These are phyloP conservation scores for Aristolochia californica DNA, from an alignment of 164 flowering plant species.

Conservation along the genomic window DNA sequence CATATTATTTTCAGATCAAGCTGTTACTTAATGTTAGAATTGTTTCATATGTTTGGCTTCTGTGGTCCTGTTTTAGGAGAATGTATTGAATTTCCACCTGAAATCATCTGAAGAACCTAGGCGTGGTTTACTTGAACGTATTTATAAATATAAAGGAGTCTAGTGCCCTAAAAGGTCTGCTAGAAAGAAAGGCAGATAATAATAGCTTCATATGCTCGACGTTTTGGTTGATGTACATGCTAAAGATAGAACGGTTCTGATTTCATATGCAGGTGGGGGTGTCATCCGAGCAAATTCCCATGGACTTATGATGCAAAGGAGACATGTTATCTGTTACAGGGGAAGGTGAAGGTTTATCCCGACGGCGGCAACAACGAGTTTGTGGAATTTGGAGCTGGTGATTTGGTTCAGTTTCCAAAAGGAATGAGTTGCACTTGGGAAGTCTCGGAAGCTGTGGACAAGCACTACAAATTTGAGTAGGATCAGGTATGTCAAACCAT, in stretches of 20 bases:
- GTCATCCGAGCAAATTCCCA: slow-evolving; percentile 85
- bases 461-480: slow-evolving; percentile 64
- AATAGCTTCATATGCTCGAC: too few species aligned
- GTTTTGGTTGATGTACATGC: background rate
- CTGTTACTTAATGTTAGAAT: background rate
- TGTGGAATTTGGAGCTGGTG: slow-evolving; percentile 83
- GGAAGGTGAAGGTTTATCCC: slow-evolving; percentile 77
- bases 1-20: background rate
- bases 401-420: slow-evolving; percentile 72
- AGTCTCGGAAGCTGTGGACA: slow-evolving; percentile 70
- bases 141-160: background rate
- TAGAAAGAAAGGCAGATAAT: too few species aligned
- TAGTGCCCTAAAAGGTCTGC: too few species aligned
- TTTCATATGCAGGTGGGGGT: slow-evolving; percentile 56
- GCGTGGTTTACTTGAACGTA: background rate
- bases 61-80: too few species aligned
- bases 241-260: too few species aligned
- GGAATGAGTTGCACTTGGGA: slow-evolving; percentile 96
- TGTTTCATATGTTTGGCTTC: too few species aligned
- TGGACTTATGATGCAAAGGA: slow-evolving; percentile 74
- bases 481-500: background rate
- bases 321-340: slow-evolving; percentile 67
- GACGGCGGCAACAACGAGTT: slow-evolving; percentile 47
- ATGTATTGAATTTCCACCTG: background rate
- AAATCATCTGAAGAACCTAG: background rate